A percentile compares a stretch with the other conserved stretches of the same genome.
Conservation (phyloP, 2,329 filamentous ascomycete species). For the Phialophora expanda region DNA sequence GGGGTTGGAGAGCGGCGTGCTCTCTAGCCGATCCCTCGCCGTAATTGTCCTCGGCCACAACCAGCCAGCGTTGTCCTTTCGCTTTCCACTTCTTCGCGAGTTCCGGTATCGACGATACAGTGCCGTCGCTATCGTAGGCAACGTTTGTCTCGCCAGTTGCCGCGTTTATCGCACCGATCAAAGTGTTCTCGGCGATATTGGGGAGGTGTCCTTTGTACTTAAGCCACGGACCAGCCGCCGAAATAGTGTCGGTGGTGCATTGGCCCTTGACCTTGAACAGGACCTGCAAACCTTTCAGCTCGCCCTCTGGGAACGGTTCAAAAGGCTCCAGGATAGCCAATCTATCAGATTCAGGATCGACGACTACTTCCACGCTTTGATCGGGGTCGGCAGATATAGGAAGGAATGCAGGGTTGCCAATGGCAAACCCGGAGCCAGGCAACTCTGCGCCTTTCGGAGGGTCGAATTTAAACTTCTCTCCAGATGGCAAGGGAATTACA, state of each 20-base stretch:
- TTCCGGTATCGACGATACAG: conserved; percentile 78
- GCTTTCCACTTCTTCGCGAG: conserved; percentile 83
- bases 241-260: conserved; percentile 99
- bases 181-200: conserved; percentile 96
- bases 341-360: conserved; percentile 85
- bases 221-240: conserved; percentile 92
- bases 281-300: conserved; percentile 78
- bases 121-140: conserved; percentile 84
- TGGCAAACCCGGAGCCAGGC: conserved; percentile 76
- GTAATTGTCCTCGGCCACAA: conserved; percentile 97
- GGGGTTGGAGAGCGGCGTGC: conserved; percentile 85
- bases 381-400: conserved; percentile 75
- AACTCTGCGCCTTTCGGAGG: conserved; percentile 69
- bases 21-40: conserved; percentile 88
- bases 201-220: conserved; percentile 99
- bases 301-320: conserved; percentile 74
- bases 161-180: conserved; percentile 92
- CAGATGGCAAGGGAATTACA: conserved; percentile 76
- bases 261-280: conserved; percentile 97
- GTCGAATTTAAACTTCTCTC: conserved; percentile 81
- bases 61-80: conserved; percentile 78
- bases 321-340: conserved; percentile 93
- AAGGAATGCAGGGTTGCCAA: conserved; percentile 74
- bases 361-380: conserved; percentile 71
- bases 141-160: conserved; percentile 91